These are phyloP conservation scores for Alloteropsis angusta DNA, from an alignment of 202 grass and related monocot species.

Conservation along the genomic window DNA sequence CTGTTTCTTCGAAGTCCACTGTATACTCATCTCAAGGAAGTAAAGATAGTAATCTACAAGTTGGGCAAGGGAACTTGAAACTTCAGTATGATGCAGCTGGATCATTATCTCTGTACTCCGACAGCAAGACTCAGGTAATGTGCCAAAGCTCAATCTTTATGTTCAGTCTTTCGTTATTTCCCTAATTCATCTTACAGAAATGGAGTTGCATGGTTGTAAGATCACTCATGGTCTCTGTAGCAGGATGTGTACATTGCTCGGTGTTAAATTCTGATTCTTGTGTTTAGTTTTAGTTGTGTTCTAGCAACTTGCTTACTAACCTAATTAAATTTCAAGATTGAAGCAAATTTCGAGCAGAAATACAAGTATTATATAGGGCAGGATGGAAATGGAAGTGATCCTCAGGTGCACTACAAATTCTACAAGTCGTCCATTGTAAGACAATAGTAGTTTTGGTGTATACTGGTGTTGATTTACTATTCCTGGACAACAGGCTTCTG, in stretches of 20 bases:
- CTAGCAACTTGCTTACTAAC: conserved; percentile 4
- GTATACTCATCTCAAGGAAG: conserved; percentile 50
- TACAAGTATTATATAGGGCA: conserved; percentile 78
- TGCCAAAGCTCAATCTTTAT: neutral
- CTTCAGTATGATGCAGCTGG: too few species aligned
- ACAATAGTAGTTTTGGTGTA: neutral
- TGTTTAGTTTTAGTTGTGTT: conserved; percentile 4
- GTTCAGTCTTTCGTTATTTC: conserved; percentile 9
- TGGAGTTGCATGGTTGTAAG: neutral
- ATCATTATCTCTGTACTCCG: too few species aligned
- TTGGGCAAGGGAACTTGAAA: too few species aligned
- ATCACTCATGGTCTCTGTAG: conserved; percentile 3
- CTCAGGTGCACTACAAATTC: conserved; percentile 49
- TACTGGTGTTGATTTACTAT: neutral
- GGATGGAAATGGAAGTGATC: conserved; percentile 59
- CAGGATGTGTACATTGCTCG: neutral
- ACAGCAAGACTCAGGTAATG: conserved; percentile 58
- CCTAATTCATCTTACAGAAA: neutral
- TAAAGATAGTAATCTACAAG: too few species aligned
- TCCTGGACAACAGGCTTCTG: conserved; percentile 64
- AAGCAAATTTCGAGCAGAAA: conserved; percentile 54
- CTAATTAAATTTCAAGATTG: conserved; percentile 40
- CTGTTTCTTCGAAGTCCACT: conserved; percentile 38
- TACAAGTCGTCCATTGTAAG: neutral
- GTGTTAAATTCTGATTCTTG: neutral